Evolutionary conservation across 2,329 filamentous ascomycete species (phyloP).

Genomic region (Apiospora malaysiana): DNA sequence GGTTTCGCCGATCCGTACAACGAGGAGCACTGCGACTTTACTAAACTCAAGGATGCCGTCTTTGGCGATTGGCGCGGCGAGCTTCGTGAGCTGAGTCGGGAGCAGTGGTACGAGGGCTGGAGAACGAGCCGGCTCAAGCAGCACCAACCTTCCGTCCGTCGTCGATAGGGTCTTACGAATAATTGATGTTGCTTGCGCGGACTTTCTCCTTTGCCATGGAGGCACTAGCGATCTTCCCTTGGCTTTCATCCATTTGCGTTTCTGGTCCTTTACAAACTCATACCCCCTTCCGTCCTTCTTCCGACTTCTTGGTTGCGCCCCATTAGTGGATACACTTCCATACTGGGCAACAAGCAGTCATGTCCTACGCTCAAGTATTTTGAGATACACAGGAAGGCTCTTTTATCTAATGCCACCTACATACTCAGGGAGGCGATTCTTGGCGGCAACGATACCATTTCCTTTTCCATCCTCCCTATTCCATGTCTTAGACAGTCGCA

Average conservation of each 20-base stretch:
- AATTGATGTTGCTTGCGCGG: neutral
- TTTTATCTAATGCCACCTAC: conserved; percentile 15
- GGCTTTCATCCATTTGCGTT: conserved; percentile 27
- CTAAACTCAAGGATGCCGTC: conserved; percentile 86
- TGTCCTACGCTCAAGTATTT: neutral
- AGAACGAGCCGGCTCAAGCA: conserved; percentile 73
- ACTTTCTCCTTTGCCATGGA: neutral
- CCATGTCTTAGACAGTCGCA: conserved; percentile 19
- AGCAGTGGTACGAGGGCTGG: conserved; percentile 97
- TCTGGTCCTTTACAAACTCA: conserved; percentile 30
- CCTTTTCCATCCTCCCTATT: neutral
- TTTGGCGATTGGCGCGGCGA: conserved; percentile 94
- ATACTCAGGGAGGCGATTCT: conserved; percentile 9
- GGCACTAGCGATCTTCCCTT: conserved; percentile 29
- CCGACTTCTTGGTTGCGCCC: conserved; percentile 28
- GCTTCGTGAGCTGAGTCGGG: conserved; percentile 85
- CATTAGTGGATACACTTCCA: neutral
- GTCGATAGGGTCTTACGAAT: conserved; percentile 39
- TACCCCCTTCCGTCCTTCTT: conserved; percentile 31
- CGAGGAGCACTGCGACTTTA: conserved; percentile 90
- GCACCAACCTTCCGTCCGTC: conserved; percentile 47
- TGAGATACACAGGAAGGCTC: neutral
- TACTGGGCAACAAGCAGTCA: neutral
- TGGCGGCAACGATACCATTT: conserved; percentile 17
- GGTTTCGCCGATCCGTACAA: conserved; percentile 96